phyloP scores from a whole-genome alignment of 257 asterid genomes.

The Nicotiana obtusifolia region DNA sequence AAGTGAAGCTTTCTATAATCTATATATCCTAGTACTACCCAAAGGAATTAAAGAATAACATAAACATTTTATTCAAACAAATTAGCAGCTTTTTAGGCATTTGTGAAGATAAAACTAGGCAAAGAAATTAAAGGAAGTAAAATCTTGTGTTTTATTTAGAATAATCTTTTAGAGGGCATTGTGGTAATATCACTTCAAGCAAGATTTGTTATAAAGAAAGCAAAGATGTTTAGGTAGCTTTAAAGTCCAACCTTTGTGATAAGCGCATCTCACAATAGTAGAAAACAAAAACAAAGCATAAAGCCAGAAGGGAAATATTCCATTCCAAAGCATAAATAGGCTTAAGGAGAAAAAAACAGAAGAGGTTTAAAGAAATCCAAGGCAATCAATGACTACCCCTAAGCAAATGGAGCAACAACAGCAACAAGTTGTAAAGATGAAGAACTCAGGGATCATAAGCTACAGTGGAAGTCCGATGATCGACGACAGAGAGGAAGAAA shows the following conservation, averaged over 20 bases:
- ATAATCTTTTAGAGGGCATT: slow-evolving; percentile 10
- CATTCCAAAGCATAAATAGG: slow-evolving; percentile 26
- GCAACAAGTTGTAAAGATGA: slow-evolving; percentile 26
- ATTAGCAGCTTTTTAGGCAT: not conserved
- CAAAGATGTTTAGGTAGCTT: slow-evolving; percentile 24
- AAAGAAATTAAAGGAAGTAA: not conserved
- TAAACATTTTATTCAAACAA: not conserved
- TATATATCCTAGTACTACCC: not conserved
- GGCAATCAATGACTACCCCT: slow-evolving; percentile 34
- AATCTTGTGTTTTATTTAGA: not conserved
- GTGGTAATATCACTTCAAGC: slow-evolving; percentile 18
- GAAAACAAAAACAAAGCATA: slow-evolving; percentile 25
- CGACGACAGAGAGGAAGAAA: slow-evolving; percentile 77
- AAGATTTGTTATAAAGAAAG: slow-evolving; percentile 36
- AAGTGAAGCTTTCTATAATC: not conserved
- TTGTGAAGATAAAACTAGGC: not conserved
- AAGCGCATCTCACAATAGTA: slow-evolving; percentile 42
- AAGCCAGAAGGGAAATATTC: not conserved
- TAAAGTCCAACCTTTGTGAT: slow-evolving; percentile 33
- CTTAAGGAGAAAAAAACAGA: slow-evolving; percentile 7
- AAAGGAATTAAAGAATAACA: not conserved
- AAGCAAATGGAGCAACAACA: slow-evolving; percentile 39
- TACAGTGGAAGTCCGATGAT: slow-evolving; percentile 43
- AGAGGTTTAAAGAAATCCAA: too few relatives aligned
- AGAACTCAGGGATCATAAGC: slow-evolving; percentile 48